These are phyloP conservation scores for Pseudozyma hubeiensis DNA, from an alignment of 1,284 basidiomycete species.

Conservation along the genomic window DNA sequence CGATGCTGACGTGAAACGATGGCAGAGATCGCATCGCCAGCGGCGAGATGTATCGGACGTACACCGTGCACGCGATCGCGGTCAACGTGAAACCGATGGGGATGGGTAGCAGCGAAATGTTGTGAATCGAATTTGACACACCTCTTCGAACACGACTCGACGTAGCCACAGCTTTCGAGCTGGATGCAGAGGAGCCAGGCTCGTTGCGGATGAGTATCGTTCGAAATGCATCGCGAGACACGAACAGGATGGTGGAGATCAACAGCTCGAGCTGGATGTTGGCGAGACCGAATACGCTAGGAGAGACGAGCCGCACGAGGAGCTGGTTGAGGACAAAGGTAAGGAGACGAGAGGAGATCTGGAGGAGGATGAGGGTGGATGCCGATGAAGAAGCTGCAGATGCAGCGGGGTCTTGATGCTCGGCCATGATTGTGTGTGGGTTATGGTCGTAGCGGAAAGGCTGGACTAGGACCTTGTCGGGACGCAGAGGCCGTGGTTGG, in stretches of 20 bases:
- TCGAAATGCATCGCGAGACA: conserved; percentile 85
- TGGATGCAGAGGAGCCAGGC: background rate
- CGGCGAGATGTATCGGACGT: conserved; percentile 48
- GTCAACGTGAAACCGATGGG: conserved; percentile 50
- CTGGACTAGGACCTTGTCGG: too few species aligned
- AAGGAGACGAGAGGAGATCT: conserved; percentile 82
- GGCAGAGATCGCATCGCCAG: conserved; percentile 29
- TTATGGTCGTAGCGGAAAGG: background rate
- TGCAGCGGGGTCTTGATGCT: background rate
- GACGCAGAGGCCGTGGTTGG: too few species aligned
- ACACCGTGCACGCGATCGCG: conserved; percentile 25
- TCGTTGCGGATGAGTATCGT: conserved; percentile 48
- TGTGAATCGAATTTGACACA: conserved; percentile 44
- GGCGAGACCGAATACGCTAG: conserved; percentile 85
- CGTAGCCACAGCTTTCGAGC: too few species aligned
- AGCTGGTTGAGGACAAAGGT: conserved; percentile 91
- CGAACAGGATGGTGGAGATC: conserved; percentile 87
- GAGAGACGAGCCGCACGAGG: conserved; percentile 84
- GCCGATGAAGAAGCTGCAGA: conserved; percentile 69
- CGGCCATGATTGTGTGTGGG: background rate
- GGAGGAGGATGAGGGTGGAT: conserved; percentile 85
- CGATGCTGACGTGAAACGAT: conserved; percentile 47
- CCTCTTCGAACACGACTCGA: conserved; percentile 8
- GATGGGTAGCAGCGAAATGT: conserved; percentile 60
- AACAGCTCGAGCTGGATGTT: conserved; percentile 87